Percentiles rank a stretch among this genome's conserved stretches.
These are phyloP conservation scores for Phytophthora tentaculata DNA, from an alignment of 352 stramenopile genomes.

Conservation along the genomic window DNA sequence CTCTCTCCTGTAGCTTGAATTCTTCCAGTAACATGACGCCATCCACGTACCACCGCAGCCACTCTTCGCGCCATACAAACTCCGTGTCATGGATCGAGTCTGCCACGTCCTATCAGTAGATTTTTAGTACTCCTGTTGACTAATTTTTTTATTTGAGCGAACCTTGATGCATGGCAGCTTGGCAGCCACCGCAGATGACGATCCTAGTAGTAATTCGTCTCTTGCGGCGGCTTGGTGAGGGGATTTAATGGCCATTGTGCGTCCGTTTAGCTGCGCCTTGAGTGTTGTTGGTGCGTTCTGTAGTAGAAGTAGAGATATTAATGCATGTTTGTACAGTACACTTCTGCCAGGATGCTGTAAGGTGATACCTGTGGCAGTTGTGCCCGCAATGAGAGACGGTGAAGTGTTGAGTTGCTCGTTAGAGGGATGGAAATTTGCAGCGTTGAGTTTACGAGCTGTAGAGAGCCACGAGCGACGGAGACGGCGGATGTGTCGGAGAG, in stretches of 20 bases:
- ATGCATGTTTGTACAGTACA: too few species aligned
- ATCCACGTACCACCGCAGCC: slow-evolving; percentile 70
- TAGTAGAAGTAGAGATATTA: slow-evolving; percentile 1
- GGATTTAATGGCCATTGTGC: slow-evolving; percentile 40
- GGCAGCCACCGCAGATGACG: slow-evolving; percentile 36
- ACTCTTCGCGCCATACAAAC: slow-evolving; percentile 56
- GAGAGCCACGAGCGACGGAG: slow-evolving; percentile 12
- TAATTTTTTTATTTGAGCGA: background rate
- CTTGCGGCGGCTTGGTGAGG: slow-evolving; percentile 6
- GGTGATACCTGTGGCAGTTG: slow-evolving; percentile 29
- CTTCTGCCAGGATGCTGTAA: background rate
- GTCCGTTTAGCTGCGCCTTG: slow-evolving; percentile 30
- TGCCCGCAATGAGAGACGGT: slow-evolving; percentile 32
- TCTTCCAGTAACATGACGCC: slow-evolving; percentile 57
- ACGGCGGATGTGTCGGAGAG: slow-evolving; percentile 26
- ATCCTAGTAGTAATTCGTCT: slow-evolving; percentile 37
- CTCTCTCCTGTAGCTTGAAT: slow-evolving; percentile 11
- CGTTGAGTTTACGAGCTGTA: slow-evolving; percentile 21
- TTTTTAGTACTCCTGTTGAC: background rate
- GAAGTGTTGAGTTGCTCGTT: slow-evolving; percentile 5
- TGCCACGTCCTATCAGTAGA: slow-evolving; percentile 35
- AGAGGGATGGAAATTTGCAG: slow-evolving; percentile 23
- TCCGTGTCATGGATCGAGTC: slow-evolving; percentile 40
- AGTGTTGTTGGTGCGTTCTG: slow-evolving; percentile 36
- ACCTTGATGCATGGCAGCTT: slow-evolving; percentile 53